Evolutionary conservation across 352 stramenopile genomes (phyloP), one percentile per base, ranked within the genome.

Genomic region (Blastocystis sp.): DNA sequence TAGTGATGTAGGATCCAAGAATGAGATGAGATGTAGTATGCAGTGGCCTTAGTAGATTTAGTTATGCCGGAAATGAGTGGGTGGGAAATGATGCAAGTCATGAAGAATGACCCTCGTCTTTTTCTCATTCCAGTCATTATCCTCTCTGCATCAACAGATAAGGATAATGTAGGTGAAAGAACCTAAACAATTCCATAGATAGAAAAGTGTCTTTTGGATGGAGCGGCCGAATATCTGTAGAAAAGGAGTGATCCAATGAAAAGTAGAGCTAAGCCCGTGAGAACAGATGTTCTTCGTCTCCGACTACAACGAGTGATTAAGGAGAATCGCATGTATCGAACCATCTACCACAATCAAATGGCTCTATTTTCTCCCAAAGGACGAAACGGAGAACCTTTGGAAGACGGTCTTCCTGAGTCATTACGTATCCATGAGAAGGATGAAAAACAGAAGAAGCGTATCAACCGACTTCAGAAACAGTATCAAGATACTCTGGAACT

Each of bases 111-210:
- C 32, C 46, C 52, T 9, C 71, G 58, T 42, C 71, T 83, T 19
- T 65, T 83, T 46, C 71, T 83, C 27, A 83, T 83, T 27, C 71
- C 71, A n/a, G 32, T 83, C 14, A 83, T 83, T 19, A 63, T 66
- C 0, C 19, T 83, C 0, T 83, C 71, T 39, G 32, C 71, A 19
- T 83, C 71, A 3, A 37, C 63, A 2, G 39, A 63, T 19, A n/a
- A 65, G 11, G 39, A 46, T 46, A 46, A 46, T 46, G 39, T 46
- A 46, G 2, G 39, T 46, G 39, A 46, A 9, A 46, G 39, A 46
- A 46, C 39, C 2, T 46, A 9, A 46, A 9, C 9, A 9, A 2
- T 46, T 46, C 9, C 39, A 2, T 51, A 19, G 24, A 66, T 65
- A 19, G 71, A 83, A 19, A 29, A 63, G 2, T 66, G 71, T 42